Evolutionary conservation across 176 grass and related monocot genomes (phyloP), one percentile per base, ranked within the genome.

Genomic region (Eremochloa ophiuroides): DNA sequence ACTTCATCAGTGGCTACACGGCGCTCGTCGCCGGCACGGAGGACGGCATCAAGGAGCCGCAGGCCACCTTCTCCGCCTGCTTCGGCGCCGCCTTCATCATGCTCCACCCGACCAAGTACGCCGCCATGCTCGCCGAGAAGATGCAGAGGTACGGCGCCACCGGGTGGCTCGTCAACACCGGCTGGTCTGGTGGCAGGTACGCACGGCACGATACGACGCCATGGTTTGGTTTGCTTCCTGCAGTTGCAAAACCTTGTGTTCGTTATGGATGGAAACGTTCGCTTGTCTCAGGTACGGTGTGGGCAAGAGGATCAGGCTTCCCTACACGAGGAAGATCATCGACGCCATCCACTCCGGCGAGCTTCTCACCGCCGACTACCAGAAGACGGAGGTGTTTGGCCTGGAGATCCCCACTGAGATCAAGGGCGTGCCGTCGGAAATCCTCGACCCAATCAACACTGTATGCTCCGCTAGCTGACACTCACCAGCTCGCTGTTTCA

Each of bases 1-100:
- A 99, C 53, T 99, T 99, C 91, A 99, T 99, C 69, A 99, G 96
- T 60, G 96, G 96, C 71, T 99, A 99, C 88, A 99, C 96, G 60
- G 96, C 96, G 70, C 80, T 99, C 58, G 91, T 99, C 62, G 96
- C 96, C 37, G 96, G 96, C 59, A 99, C 96, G 10, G 96, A 93
- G 30, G 96, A 99, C 12, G 96, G 96, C 69, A 90, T 99, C 73
- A 99, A 91, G 89, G 96, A 99, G 76, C 96, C 96, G 20, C 93
- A 95, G 76, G 96, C 96, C 4, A 99, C 96, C 35, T 99, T 99
- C 80, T 99, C 96, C 2, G 96, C 96, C 5, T 99, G 96, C 87
- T 99, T 99, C 53, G 96, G 96, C 6, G 96, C 96, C 4, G 96
- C 96, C 8, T 99, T 99, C 85, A 95, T 99, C 71, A 99, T 95